Evolutionary conservation across 2,329 filamentous ascomycete species (phyloP).

Genomic region (Fusarium transvaalense): DNA sequence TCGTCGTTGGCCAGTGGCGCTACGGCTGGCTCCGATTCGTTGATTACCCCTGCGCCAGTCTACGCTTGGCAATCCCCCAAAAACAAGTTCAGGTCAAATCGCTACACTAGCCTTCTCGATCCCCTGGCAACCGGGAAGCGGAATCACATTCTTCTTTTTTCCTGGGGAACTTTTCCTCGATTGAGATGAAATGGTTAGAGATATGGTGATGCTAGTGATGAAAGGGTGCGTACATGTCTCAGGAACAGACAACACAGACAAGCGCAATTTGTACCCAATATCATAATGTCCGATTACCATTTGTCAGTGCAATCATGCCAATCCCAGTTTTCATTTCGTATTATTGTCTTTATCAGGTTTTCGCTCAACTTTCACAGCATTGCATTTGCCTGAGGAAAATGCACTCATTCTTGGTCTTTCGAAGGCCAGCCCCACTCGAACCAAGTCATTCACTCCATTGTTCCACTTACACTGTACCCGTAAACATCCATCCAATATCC

Average conservation of each 20-base stretch:
- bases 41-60: conserved; percentile 30
- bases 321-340: conserved; percentile 16
- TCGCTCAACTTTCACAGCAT: conserved; percentile 18
- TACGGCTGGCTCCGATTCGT: conserved; percentile 38
- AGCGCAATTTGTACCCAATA: neutral
- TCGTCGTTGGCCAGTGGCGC: conserved; percentile 39
- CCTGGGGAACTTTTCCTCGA: conserved; percentile 37
- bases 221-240: conserved; percentile 28
- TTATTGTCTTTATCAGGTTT: conserved; percentile 33
- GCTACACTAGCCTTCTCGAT: conserved; percentile 26
- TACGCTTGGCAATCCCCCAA: conserved; percentile 26
- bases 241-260: conserved; percentile 27
- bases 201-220: conserved; percentile 4
- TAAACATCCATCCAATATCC: conserved; percentile 5
- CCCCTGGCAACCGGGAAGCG: conserved; percentile 38
- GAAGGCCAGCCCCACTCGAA: conserved; percentile 18
- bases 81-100: conserved; percentile 27
- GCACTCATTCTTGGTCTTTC: conserved; percentile 12
- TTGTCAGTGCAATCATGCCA: neutral
- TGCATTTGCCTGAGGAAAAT: conserved; percentile 6
- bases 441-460: conserved; percentile 17
- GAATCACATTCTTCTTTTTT: conserved; percentile 28
- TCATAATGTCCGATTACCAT: neutral
- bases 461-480: conserved; percentile 29
- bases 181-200: conserved; percentile 16